Evolutionary conservation across 345 rosid genomes (phyloP), one percentile per base, ranked within the genome.

Genomic region (Orychophragmus violaceus): DNA sequence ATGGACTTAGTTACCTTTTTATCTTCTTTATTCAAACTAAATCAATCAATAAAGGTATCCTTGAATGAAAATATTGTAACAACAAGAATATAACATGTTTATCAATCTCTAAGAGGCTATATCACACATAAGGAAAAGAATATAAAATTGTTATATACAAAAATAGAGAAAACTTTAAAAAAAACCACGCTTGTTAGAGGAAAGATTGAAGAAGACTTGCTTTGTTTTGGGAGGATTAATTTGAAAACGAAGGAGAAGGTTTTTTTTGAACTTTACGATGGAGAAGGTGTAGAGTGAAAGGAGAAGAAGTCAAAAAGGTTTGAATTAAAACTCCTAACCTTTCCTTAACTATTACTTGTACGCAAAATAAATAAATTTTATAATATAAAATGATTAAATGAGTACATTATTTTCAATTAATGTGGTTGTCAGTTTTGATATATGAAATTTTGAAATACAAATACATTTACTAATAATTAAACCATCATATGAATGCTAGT

Each of bases 371-470:
- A 21, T 14, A n/a, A n/a, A n/a, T 5, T 12, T 12, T 8, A 33
- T 23, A 10, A 32, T 46, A 45, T 63, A 17, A 37, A 71, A 4
- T 56, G 5, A 48, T 56, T 71, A 46, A 63, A 63, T 36, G 59
- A 51, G 37, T 53, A 59, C 7, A 56, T 63, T 12, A n/a, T n/a
- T 18, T 36, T 19, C 19, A 57, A 25, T 64, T 18, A 71, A 71
- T 64, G 59, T 7, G 2, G 59, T 57, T 37, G 52, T 63, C 70
- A 71, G 70, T 71, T 71, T 64, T 71, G 18, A 62, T 71, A 32
- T 65, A 28, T 19, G 33, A 49, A 64, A 35, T 64, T 24, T 71
- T 64, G 65, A 56, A 64, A n/a, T 48, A 48, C 6, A 48, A 27
- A 59, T 37, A n/a, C n/a, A n/a, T n/a, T n/a, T n/a, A n/a, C n/a